Conservation (phyloP, 192 early-diverging fungal species). For the Coemansia sp. region DNA sequence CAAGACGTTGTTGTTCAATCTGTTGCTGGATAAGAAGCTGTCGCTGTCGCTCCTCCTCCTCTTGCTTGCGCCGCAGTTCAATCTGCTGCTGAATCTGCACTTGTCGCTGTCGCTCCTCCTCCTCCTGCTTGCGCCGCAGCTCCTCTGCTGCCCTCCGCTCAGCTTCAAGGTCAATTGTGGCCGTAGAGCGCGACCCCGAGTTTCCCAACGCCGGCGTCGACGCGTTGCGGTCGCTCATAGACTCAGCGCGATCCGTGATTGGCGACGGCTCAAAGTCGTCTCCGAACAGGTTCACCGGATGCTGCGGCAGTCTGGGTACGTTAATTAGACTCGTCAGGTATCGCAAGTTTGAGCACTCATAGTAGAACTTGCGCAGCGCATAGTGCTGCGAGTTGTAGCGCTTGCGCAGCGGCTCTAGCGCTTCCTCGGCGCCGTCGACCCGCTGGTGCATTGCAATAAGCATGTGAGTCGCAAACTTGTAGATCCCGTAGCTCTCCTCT, state of each 20-base stretch:
- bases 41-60: slow-evolving; percentile 60
- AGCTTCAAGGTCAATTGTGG: slow-evolving; percentile 64
- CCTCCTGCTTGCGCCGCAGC: slow-evolving; percentile 65
- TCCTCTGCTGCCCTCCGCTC: slow-evolving; percentile 61
- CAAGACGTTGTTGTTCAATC: slow-evolving; percentile 61
- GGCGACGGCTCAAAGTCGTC: slow-evolving; percentile 66
- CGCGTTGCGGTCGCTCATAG: slow-evolving; percentile 17
- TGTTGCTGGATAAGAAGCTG: slow-evolving; percentile 51
- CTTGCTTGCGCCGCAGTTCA: slow-evolving; percentile 60
- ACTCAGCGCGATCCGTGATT: slow-evolving; percentile 55
- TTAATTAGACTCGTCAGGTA: slow-evolving; percentile 92
- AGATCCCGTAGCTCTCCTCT: slow-evolving; percentile 92
- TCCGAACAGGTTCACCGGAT: slow-evolving; percentile 79
- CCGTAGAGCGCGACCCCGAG: slow-evolving; percentile 50
- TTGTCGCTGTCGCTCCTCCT: slow-evolving; percentile 60
- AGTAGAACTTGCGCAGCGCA: slow-evolving; percentile 84
- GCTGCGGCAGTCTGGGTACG: slow-evolving; percentile 79
- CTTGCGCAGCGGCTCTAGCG: slow-evolving; percentile 81
- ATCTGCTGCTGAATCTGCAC: slow-evolving; percentile 55
- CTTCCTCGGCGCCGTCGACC: slow-evolving; percentile 69
- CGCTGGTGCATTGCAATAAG: slow-evolving; percentile 86
- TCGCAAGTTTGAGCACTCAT: slow-evolving; percentile 80
- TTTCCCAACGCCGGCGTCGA: slow-evolving; percentile 51
- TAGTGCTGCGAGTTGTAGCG: slow-evolving; percentile 87
- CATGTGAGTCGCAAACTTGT: slow-evolving; percentile 95